Evolutionary conservation across 768 basidiomycete species (phyloP).

Genomic region (Termitomyces sp.): DNA sequence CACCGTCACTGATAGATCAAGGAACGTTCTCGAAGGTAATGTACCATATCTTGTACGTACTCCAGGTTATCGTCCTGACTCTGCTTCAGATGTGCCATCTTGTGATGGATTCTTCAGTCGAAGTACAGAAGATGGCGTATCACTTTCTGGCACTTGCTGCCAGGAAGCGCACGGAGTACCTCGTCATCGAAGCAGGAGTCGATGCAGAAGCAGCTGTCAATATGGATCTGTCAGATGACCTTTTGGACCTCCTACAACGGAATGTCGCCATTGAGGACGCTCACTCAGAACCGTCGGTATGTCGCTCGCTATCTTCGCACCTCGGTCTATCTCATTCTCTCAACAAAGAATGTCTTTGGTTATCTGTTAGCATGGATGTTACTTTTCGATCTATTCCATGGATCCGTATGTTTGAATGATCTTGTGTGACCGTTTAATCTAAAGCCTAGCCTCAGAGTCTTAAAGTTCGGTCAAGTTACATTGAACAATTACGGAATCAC

Average conservation of each 20-base stretch:
- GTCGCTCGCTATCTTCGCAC: neutral
- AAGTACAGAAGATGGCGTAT: constrained; percentile 78
- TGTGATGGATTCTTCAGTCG: constrained; percentile 52
- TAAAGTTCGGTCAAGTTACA: constrained; percentile 79
- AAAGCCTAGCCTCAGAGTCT: constrained; percentile 54
- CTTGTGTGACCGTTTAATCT: neutral
- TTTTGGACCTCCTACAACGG: constrained; percentile 57
- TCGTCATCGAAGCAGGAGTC: constrained; percentile 85
- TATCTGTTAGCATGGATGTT: constrained; percentile 87
- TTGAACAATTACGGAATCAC: constrained; percentile 74
- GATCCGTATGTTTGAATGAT: constrained; percentile 53
- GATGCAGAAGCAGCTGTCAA: constrained; percentile 54
- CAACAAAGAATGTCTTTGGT: constrained; percentile 45
- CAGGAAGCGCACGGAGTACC: constrained; percentile 67
- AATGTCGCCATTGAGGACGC: constrained; percentile 30
- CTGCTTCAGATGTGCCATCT: constrained; percentile 70
- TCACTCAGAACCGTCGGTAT: constrained; percentile 33
- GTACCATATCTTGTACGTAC: constrained; percentile 3
- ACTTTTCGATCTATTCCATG: constrained; percentile 76
- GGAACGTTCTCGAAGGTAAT: constrained; percentile 59
- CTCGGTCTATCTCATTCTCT: neutral
- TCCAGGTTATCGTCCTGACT: neutral
- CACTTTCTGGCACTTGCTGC: constrained; percentile 66
- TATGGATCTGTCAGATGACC: constrained; percentile 57
- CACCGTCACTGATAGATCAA: constrained; percentile 54